phyloP scores from a whole-genome alignment of 2,329 filamentous ascomycete species.

The Monosporascus cannonballus region DNA sequence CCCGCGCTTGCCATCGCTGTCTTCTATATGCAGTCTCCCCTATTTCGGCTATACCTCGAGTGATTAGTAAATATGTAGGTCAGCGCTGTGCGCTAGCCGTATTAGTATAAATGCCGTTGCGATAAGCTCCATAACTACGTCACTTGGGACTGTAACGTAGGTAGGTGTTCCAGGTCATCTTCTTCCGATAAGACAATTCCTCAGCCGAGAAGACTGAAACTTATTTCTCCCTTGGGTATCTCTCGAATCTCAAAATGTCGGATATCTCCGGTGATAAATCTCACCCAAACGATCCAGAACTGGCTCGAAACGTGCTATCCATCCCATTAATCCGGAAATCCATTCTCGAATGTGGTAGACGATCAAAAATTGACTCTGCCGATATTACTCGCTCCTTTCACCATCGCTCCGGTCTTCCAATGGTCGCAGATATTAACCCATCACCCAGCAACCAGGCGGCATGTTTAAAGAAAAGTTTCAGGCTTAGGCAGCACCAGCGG shows the following conservation, averaged over 20 bases:
- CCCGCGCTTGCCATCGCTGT: too few relatives aligned
- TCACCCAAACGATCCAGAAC: background rate
- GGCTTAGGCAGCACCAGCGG: constrained; percentile 17
- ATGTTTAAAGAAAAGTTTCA: constrained; percentile 11
- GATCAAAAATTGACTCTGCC: background rate
- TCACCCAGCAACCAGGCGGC: constrained; percentile 1
- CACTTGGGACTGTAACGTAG: background rate
- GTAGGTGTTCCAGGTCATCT: background rate
- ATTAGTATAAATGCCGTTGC: background rate
- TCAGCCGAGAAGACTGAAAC: background rate
- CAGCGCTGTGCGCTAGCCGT: background rate
- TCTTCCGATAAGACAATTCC: background rate
- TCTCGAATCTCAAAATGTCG: background rate
- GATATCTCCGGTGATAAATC: background rate
- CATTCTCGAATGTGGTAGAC: background rate
- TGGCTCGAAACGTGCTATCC: background rate
- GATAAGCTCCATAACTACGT: background rate
- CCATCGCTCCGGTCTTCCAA: background rate
- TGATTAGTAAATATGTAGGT: background rate
- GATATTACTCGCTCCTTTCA: background rate
- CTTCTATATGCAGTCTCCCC: background rate
- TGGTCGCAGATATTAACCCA: background rate
- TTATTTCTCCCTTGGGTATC: background rate
- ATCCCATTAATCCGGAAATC: background rate
- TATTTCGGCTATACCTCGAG: background rate